Conservation (phyloP, 495 filamentous ascomycete genomes). For the Jackrogersella minutella region DNA sequence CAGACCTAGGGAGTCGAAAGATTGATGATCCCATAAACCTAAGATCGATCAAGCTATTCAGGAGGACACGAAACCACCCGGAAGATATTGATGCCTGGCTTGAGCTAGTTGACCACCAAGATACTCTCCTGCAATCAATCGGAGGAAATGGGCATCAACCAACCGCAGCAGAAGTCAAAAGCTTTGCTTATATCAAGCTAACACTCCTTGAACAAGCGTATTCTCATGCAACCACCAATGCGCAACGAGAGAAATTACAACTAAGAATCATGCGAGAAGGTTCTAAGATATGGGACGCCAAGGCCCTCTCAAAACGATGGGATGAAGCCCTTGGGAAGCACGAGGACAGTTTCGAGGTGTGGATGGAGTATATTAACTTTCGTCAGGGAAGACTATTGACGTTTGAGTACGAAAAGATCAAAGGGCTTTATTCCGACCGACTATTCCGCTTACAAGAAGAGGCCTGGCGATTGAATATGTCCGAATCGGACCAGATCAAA, state of each 20-base stretch:
- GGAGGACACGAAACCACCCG: slow-evolving; percentile 67
- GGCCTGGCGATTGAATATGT: slow-evolving; percentile 30
- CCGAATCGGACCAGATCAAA: slow-evolving; percentile 34
- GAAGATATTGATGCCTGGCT: slow-evolving; percentile 77
- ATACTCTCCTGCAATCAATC: slow-evolving; percentile 60
- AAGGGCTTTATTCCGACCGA: slow-evolving; percentile 63
- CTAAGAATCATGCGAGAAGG: slow-evolving; percentile 77
- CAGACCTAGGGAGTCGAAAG: slow-evolving; percentile 35
- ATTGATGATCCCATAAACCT: slow-evolving; percentile 54
- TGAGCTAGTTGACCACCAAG: slow-evolving; percentile 77
- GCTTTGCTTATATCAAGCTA: slow-evolving; percentile 78
- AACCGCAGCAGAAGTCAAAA: slow-evolving; percentile 68
- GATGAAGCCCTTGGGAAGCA: slow-evolving; percentile 64
- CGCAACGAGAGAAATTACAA: slow-evolving; percentile 65
- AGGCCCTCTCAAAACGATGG: slow-evolving; percentile 71
- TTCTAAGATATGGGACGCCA: slow-evolving; percentile 72
- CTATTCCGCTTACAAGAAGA: slow-evolving; percentile 58
- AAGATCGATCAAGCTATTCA: slow-evolving; percentile 65
- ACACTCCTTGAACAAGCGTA: slow-evolving; percentile 85
- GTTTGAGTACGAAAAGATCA: slow-evolving; percentile 74
- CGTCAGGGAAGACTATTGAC: slow-evolving; percentile 70
- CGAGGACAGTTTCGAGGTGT: slow-evolving; percentile 67
- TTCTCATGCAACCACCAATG: slow-evolving; percentile 52
- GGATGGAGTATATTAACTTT: slow-evolving; percentile 79
- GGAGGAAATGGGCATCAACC: slow-evolving; percentile 51